phyloP scores from a whole-genome alignment of 768 basidiomycete species.

The Auriscalpium microsporum region DNA sequence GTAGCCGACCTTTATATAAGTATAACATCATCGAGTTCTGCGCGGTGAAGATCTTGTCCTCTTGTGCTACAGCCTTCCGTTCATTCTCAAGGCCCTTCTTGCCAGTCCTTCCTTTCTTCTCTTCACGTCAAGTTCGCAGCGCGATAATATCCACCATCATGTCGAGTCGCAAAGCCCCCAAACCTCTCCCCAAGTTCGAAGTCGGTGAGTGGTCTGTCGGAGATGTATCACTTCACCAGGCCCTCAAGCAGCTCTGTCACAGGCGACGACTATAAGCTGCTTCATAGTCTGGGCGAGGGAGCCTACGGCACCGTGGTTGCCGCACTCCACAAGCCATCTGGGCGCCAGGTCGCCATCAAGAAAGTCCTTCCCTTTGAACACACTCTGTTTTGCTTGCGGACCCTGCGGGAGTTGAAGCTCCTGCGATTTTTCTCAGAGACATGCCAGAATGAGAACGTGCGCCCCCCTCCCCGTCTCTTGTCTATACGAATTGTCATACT shows the following conservation, averaged over 20 bases:
- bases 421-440: constrained; percentile 77
- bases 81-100: not conserved
- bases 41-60: no score
- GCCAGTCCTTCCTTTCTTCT: not conserved
- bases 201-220: constrained; percentile 36
- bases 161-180: constrained; percentile 39
- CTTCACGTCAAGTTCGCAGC: not conserved
- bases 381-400: constrained; percentile 82
- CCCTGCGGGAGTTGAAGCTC: constrained; percentile 86
- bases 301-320: constrained; percentile 89
- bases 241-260: not conserved
- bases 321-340: constrained; percentile 74
- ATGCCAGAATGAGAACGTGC: constrained; percentile 74
- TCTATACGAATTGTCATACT: not conserved
- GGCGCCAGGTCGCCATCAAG: constrained; percentile 89
- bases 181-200: constrained; percentile 67
- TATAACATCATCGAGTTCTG: no score
- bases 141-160: not conserved
- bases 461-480: constrained; percentile 8
- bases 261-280: constrained; percentile 69
- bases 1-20: no score
- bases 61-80: not conserved
- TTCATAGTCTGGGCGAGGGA: constrained; percentile 74
- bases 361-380: constrained; percentile 94
- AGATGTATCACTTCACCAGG: not conserved